Conservation (phyloP, 345 rosid species). For the Carallia pectinifolia region DNA sequence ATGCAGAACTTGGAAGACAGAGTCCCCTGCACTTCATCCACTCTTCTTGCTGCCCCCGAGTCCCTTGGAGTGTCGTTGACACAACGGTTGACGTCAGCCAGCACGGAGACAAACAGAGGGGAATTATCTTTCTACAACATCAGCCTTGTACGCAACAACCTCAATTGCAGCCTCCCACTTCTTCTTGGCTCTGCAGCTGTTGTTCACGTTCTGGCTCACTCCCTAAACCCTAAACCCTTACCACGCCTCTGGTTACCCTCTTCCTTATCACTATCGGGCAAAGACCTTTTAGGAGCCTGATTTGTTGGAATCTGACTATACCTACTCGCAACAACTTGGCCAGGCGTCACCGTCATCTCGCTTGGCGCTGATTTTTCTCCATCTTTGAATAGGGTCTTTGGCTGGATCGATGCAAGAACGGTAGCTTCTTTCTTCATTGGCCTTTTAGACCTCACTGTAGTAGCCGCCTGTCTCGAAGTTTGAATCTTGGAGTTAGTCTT, state of each 20-base stretch:
- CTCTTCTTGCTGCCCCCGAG: constrained; percentile 86
- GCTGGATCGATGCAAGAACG: constrained; percentile 56
- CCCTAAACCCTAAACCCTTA: constrained; percentile 36
- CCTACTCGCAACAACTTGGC: constrained; percentile 74
- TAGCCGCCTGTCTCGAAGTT: constrained; percentile 58
- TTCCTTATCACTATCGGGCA: constrained; percentile 62
- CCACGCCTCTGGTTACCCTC: constrained; percentile 62
- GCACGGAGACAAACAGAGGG: constrained; percentile 21
- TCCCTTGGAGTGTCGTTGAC: constrained; percentile 69
- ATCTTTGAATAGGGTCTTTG: constrained; percentile 76
- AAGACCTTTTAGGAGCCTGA: constrained; percentile 57
- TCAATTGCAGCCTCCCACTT: constrained; percentile 84
- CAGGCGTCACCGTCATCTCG: constrained; percentile 61
- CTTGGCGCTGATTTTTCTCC: constrained; percentile 55
- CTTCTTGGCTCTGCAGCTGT: constrained; percentile 57
- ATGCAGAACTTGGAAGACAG: constrained; percentile 19
- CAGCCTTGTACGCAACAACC: constrained; percentile 37
- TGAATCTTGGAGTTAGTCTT: constrained; percentile 47
- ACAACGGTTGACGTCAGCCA: constrained; percentile 31
- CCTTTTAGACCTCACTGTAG: constrained; percentile 64
- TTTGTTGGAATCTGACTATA: constrained; percentile 48
- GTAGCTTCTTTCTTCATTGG: constrained; percentile 67
- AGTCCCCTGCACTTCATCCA: constrained; percentile 42
- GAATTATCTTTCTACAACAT: constrained; percentile 30
- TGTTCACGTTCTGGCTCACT: constrained; percentile 30